Percentiles rank a stretch among this genome's conserved stretches.
Conservation (phyloP, 2,329 filamentous ascomycete genomes). For the Aspergillus glaucus region DNA sequence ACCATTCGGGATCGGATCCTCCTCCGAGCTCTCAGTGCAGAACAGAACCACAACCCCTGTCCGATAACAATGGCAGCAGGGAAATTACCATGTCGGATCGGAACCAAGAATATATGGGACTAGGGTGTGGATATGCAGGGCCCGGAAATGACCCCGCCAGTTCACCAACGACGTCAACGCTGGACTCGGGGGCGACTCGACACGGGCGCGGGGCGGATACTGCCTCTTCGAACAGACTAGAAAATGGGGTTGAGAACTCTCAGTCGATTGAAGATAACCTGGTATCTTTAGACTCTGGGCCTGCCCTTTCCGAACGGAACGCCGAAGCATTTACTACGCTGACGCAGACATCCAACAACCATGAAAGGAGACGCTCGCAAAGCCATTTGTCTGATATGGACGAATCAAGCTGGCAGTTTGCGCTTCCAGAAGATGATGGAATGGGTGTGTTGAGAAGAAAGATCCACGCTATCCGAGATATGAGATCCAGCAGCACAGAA, state of each 20-base stretch:
- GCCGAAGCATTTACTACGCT: background rate
- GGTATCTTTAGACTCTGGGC: background rate
- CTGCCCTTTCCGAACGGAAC: background rate
- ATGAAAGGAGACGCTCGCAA: background rate
- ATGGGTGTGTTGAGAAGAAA: conserved; percentile 61
- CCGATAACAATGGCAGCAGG: conserved; percentile 8
- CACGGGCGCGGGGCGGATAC: background rate
- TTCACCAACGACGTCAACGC: conserved; percentile 8
- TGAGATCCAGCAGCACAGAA: conserved; percentile 52
- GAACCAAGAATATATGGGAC: conserved; percentile 5
- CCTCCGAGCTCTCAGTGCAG: conserved; percentile 4
- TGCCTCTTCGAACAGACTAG: background rate
- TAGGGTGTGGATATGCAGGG: conserved; percentile 14
- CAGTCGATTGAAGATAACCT: background rate
- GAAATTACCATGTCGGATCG: conserved; percentile 8
- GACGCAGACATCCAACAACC: background rate
- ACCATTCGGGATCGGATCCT: conserved; percentile 14
- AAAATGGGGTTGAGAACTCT: background rate
- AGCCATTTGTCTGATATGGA: conserved; percentile 2
- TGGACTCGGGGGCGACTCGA: conserved; percentile 8
- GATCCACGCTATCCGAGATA: conserved; percentile 63
- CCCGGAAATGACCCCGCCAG: conserved; percentile 17
- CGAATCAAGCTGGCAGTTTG: conserved; percentile 12
- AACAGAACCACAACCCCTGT: conserved; percentile 12
- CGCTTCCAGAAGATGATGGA: conserved; percentile 70